Evolutionary conservation across 192 early-diverging fungal genomes (phyloP).

Genomic region (Mortierella alpina): DNA sequence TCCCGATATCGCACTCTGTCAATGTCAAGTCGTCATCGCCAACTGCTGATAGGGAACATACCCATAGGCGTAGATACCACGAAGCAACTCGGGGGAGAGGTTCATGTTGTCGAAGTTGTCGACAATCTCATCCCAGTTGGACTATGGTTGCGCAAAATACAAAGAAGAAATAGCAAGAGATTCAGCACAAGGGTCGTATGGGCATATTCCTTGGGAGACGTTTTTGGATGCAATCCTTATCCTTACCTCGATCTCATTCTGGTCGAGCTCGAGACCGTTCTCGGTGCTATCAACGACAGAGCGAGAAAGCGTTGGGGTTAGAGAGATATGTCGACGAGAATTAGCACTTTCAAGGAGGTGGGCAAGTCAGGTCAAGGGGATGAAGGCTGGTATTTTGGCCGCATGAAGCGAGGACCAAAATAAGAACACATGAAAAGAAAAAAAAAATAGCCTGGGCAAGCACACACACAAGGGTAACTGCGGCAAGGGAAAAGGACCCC

Average conservation of each 20-base stretch:
- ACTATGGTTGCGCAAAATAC: slow-evolving; percentile 53
- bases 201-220: background rate
- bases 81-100: slow-evolving; percentile 89
- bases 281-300: slow-evolving; percentile 29
- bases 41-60: slow-evolving; percentile 52
- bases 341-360: slow-evolving; percentile 1
- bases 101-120: slow-evolving; percentile 98
- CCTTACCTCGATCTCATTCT: slow-evolving; percentile 55
- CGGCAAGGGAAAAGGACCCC: too few species aligned
- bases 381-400: background rate
- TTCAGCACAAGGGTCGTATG: background rate
- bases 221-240: background rate
- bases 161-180: background rate
- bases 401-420: background rate
- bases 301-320: background rate
- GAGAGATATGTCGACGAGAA: background rate
- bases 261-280: slow-evolving; percentile 49
- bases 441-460: background rate
- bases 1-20: background rate
- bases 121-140: slow-evolving; percentile 96
- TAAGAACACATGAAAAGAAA: background rate
- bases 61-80: slow-evolving; percentile 98
- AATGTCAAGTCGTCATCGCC: background rate
- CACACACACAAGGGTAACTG: too few species aligned
- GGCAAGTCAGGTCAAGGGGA: background rate